phyloP scores from a whole-genome alignment of 805 yeast species.

The Candida tallmaniae region DNA sequence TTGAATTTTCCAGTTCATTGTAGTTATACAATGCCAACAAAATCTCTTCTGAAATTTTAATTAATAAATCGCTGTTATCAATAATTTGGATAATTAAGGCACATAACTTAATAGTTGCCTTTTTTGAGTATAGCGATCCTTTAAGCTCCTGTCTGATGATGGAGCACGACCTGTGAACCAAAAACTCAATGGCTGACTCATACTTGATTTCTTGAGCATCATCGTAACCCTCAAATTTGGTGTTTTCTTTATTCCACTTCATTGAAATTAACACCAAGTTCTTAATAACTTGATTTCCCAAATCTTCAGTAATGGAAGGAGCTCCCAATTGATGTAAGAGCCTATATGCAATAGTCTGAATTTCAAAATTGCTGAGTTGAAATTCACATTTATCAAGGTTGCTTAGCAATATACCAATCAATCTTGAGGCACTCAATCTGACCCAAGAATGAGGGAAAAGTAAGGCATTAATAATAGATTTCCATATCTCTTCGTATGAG shows the following conservation, averaged over 20 bases:
- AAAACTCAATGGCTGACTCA: constrained; percentile 50
- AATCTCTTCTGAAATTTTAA: constrained; percentile 42
- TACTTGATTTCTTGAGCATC: constrained; percentile 13
- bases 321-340: constrained; percentile 78
- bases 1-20: constrained; percentile 41
- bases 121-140: constrained; percentile 56
- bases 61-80: constrained; percentile 32
- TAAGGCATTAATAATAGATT: constrained; percentile 46
- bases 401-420: constrained; percentile 50
- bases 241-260: constrained; percentile 52
- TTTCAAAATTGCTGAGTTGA: constrained; percentile 34
- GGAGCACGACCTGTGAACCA: constrained; percentile 56
- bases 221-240: constrained; percentile 25
- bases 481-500: constrained; percentile 45
- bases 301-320: constrained; percentile 59
- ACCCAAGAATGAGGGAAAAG: constrained; percentile 93
- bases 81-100: constrained; percentile 61
- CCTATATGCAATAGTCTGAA: constrained; percentile 68
- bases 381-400: constrained; percentile 35
- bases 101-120: constrained; percentile 61
- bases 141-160: constrained; percentile 64
- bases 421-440: constrained; percentile 59
- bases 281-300: constrained; percentile 63
- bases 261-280: constrained; percentile 57
- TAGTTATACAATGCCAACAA: constrained; percentile 51